Evolutionary conservation across 805 yeast genomes (phyloP), one percentile per base, ranked within the genome.

Genomic region (Lipomyces yamadae): DNA sequence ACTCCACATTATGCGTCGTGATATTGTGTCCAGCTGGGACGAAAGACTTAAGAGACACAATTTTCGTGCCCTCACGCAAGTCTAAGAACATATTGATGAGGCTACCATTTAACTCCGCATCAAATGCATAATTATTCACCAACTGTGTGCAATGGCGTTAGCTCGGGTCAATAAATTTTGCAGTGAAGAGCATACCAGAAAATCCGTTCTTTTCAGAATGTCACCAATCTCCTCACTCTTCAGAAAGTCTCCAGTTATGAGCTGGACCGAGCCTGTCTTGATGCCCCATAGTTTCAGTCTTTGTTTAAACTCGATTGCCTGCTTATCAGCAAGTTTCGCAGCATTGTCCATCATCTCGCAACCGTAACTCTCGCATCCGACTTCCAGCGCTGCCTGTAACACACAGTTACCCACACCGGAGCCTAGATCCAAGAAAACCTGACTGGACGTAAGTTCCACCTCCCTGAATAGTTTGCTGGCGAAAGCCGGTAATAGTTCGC

Each of bases 341-440:
- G 97, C 96, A 71, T 88, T 88, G 18, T 84, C 84, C 96, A 92
- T 92, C 58, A 93, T 84, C 75, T 93, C 98, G 77, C 94, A 91
- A 0, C 98, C 98, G 74, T 90, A 91, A 76, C 96, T 88, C 62
- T 82, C 82, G 67, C 92, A 89, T 1, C 97, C 97, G 75, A 85
- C 86, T 73, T 92, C 97, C 45, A 93, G 77, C 0, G 97, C 92
- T 0, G 97, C 96, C 76, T 92, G 97, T 54, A 92, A 83, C 0
- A 90, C 88, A 65, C 97, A 91, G 75, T 93, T 93, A 0, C 97
- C 98, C 15, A 93, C 97, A 15, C 98, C 98, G 0, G 97, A 91
- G 0, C 98, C 98, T 32, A 93, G 80, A 77, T 93, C 98, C 69
- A 93, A 86, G 73, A 92, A 92, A n/a, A 81, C 84, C 56, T 85